These are phyloP conservation scores for Trypanosoma rangeli DNA, from an alignment of 208 protist species.

Conservation along the genomic window DNA sequence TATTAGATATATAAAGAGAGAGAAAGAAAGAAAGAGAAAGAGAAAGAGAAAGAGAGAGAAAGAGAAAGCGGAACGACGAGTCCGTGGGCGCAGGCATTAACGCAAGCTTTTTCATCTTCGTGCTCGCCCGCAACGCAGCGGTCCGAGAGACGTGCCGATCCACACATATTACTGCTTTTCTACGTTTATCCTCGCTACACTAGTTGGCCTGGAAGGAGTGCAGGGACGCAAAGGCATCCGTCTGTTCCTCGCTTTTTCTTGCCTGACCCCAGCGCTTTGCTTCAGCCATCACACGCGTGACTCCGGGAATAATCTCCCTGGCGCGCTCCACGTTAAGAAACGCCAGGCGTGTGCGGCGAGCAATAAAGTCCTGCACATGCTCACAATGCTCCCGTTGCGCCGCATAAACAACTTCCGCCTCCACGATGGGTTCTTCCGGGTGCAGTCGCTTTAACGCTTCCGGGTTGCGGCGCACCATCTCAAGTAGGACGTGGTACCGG, in stretches of 20 bases:
- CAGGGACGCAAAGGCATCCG: conserved; percentile 51
- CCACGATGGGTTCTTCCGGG: conserved; percentile 67
- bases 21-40: neutral
- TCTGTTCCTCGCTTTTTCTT: conserved; percentile 50
- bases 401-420: conserved; percentile 89
- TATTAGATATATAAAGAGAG: neutral
- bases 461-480: conserved; percentile 37
- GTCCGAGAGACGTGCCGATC: neutral
- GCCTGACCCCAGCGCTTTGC: conserved; percentile 72
- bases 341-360: conserved; percentile 88
- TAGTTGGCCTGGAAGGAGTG: conserved; percentile 39
- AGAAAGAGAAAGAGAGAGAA: conserved; percentile 16
- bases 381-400: conserved; percentile 85
- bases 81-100: neutral
- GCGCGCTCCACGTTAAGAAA: conserved; percentile 85
- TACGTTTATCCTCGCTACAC: neutral
- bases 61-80: neutral
- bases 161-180: neutral
- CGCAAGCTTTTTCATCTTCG: neutral
- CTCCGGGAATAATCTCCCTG: conserved; percentile 62
- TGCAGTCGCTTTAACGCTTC: conserved; percentile 43
- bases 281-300: conserved; percentile 86
- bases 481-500: conserved; percentile 43
- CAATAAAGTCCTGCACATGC: conserved; percentile 89
- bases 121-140: neutral